These are phyloP conservation scores for Cajanus cajan DNA, from an alignment of 306 rosid genomes.

Conservation along the genomic window DNA sequence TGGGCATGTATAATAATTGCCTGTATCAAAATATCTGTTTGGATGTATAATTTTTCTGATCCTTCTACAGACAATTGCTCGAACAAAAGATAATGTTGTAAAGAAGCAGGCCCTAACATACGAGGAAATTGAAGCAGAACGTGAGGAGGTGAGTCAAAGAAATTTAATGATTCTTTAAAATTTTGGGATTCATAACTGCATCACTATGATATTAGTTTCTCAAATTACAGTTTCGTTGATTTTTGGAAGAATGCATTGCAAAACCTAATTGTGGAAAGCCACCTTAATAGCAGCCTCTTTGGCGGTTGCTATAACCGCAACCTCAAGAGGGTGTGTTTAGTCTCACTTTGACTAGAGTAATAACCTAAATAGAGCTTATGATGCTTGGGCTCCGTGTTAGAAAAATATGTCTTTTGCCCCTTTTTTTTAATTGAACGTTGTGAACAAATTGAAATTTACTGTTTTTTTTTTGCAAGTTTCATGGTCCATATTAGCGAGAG, in stretches of 20 bases:
- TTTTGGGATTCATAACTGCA: slow-evolving; percentile 4
- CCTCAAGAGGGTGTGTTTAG: not conserved
- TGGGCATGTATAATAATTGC: not conserved
- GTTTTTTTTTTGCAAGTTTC: not conserved
- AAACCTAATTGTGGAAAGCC: not conserved
- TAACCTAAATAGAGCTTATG: not conserved
- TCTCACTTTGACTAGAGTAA: not conserved
- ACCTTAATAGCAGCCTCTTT: not conserved
- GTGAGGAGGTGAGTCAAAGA: slow-evolving; percentile 74
- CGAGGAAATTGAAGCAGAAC: slow-evolving; percentile 96
- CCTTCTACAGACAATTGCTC: slow-evolving; percentile 62
- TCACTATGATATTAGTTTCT: not conserved
- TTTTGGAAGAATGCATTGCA: not conserved
- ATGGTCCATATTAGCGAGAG: not conserved
- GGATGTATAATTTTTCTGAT: slow-evolving; percentile 25
- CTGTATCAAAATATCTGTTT: not conserved
- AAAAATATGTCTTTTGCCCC: not conserved
- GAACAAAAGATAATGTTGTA: slow-evolving; percentile 86
- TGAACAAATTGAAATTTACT: not conserved
- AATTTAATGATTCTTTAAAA: slow-evolving; percentile 5
- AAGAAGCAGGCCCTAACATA: slow-evolving; percentile 97
- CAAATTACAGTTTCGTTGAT: slow-evolving; percentile 6
- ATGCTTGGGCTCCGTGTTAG: not conserved
- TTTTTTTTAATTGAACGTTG: not conserved
- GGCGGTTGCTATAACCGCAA: not conserved